phyloP scores from a whole-genome alignment of 1,139 yeast species.

The Geotrichum phurueaensis region DNA sequence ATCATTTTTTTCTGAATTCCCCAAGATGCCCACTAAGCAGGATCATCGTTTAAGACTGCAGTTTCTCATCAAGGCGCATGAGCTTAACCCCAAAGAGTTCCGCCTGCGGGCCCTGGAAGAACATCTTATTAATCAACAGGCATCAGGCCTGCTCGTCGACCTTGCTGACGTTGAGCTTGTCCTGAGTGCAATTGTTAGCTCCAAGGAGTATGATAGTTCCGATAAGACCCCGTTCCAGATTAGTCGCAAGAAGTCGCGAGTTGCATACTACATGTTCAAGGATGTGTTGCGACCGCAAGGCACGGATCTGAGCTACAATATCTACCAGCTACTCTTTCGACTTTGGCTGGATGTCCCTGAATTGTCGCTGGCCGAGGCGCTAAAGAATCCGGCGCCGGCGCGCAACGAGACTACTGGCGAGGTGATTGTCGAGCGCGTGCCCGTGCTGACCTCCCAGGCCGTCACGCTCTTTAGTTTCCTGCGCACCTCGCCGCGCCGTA shows the following conservation, averaged over 20 bases:
- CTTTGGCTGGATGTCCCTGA: conserved; percentile 22
- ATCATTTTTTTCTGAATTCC: conserved; percentile 31
- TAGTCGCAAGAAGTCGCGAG: conserved; percentile 27
- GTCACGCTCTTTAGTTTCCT: conserved; percentile 26
- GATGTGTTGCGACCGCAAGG: conserved; percentile 31
- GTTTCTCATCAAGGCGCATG: conserved; percentile 40
- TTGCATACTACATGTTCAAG: conserved; percentile 29
- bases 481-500: conserved; percentile 20
- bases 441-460: conserved; percentile 25
- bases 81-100: conserved; percentile 36
- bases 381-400: conserved; percentile 25
- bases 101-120: conserved; percentile 28
- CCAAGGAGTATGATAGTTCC: conserved; percentile 21
- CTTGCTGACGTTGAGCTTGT: conserved; percentile 31
- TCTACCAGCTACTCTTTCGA: conserved; percentile 29
- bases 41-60: conserved; percentile 38
- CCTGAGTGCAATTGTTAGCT: conserved; percentile 31
- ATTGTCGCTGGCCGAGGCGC: conserved; percentile 24
- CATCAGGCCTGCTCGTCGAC: conserved; percentile 30
- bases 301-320: conserved; percentile 23
- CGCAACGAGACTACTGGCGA: conserved; percentile 13
- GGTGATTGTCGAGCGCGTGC: conserved; percentile 20
- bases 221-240: conserved; percentile 22
- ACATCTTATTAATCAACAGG: conserved; percentile 30
- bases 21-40: conserved; percentile 29